Evolutionary conservation across 768 basidiomycete species (phyloP).

Genomic region (Lactifluus volemus): DNA sequence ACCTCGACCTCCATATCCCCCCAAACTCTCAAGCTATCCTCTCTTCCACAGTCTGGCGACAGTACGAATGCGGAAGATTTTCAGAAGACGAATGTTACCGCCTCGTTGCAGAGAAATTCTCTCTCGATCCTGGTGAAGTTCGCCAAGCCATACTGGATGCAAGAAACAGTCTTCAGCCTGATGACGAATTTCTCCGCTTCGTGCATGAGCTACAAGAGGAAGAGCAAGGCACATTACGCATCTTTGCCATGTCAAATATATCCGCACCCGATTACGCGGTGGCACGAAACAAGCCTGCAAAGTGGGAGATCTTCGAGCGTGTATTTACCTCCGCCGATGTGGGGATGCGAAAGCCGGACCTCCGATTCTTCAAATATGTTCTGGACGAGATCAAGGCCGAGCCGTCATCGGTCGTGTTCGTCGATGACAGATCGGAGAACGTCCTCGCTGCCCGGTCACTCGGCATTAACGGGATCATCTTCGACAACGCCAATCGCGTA

Average conservation of each 20-base stretch:
- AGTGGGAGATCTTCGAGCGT: constrained; percentile 41
- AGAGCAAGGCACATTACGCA: constrained; percentile 28
- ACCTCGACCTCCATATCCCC: constrained; percentile 38
- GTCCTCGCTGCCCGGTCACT: constrained; percentile 48
- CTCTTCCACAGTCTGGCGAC: constrained; percentile 40
- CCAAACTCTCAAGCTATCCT: constrained; percentile 35
- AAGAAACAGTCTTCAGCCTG: constrained; percentile 37
- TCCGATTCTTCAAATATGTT: constrained; percentile 45
- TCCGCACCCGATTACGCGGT: constrained; percentile 43
- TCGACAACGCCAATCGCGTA: constrained; percentile 34
- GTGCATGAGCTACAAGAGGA: constrained; percentile 39
- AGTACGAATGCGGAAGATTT: constrained; percentile 41
- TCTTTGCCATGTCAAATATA: constrained; percentile 56
- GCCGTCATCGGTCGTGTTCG: constrained; percentile 41
- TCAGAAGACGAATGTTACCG: constrained; percentile 38
- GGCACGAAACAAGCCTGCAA: constrained; percentile 36
- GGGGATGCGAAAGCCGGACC: constrained; percentile 48
- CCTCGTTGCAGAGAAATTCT: constrained; percentile 33
- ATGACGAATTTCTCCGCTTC: constrained; percentile 37
- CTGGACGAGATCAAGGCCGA: constrained; percentile 36
- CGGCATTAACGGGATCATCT: constrained; percentile 47
- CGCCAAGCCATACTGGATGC: constrained; percentile 38
- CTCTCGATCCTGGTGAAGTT: constrained; percentile 32
- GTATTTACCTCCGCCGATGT: constrained; percentile 45
- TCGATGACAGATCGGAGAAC: constrained; percentile 55